Conservation (phyloP, 169 alveolate genomes). For the Plasmodium gonderi region DNA sequence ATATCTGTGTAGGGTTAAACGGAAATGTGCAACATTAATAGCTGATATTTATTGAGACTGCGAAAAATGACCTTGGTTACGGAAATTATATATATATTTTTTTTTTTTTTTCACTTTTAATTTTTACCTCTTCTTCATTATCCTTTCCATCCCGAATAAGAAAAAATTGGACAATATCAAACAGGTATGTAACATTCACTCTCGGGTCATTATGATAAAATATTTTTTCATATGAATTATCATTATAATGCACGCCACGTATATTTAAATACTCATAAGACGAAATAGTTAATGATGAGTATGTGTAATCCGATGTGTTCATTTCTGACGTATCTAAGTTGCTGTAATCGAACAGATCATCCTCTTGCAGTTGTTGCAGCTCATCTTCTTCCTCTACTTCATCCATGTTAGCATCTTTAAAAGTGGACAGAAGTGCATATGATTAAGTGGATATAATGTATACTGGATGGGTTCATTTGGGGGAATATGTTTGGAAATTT, state of each 20-base stretch:
- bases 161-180: conserved; percentile 22
- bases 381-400: conserved; percentile 18
- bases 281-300: conserved; percentile 58
- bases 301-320: conserved; percentile 54
- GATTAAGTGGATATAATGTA: background rate
- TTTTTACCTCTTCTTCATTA: background rate
- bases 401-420: background rate
- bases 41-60: background rate
- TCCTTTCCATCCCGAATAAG: conserved; percentile 10
- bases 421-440: background rate
- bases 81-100: background rate
- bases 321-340: conserved; percentile 24
- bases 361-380: conserved; percentile 1
- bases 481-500: background rate
- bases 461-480: background rate
- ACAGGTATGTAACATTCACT: conserved; percentile 48
- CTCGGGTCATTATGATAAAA: conserved; percentile 47
- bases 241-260: conserved; percentile 39
- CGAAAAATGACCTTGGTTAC: no score
- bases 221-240: conserved; percentile 33
- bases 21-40: background rate
- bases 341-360: conserved; percentile 12
- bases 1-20: background rate
- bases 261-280: conserved; percentile 25
- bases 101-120: no score